Evolutionary conservation across 139 green algal species (phyloP).

Genomic region (Axilococcus clingmanii): DNA sequence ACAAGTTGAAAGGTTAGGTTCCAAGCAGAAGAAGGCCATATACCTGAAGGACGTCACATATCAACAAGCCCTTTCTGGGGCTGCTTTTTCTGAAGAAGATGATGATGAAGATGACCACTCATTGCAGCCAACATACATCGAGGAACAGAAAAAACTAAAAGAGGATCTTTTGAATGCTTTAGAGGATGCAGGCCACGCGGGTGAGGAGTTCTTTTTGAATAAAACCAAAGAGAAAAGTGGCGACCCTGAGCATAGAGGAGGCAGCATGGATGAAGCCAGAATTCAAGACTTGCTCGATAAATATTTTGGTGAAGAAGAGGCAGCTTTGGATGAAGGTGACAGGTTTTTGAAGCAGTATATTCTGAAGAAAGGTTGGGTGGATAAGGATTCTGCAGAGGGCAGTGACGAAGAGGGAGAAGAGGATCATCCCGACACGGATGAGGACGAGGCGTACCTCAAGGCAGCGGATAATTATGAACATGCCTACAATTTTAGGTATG

Average conservation of each 20-base stretch:
- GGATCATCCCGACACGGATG: constrained; percentile 41
- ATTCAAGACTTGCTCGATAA: constrained; percentile 48
- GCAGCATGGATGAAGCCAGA: not conserved
- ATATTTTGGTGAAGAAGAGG: constrained; percentile 66
- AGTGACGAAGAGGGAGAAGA: constrained; percentile 10
- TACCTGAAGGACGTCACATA: constrained; percentile 74
- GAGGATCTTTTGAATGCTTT: constrained; percentile 45
- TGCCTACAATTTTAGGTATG: constrained; percentile 87
- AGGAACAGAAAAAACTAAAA: constrained; percentile 67
- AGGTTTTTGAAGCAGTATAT: constrained; percentile 82
- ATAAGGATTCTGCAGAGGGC: constrained; percentile 23
- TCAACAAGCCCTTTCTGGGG: constrained; percentile 55
- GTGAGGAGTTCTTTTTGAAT: constrained; percentile 12
- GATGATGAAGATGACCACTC: constrained; percentile 23
- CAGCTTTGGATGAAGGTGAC: constrained; percentile 40
- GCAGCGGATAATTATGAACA: constrained; percentile 76
- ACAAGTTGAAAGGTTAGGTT: constrained; percentile 1
- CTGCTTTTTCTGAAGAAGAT: constrained; percentile 9
- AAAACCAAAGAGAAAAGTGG: constrained; percentile 9
- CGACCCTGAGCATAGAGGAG: not conserved
- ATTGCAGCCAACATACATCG: constrained; percentile 39
- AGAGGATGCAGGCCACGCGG: constrained; percentile 11
- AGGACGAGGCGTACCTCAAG: constrained; percentile 72
- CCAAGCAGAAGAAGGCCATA: constrained; percentile 45
- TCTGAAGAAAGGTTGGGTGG: constrained; percentile 51